Evolutionary conservation across 805 yeast genomes (phyloP).

Genomic region (Suhomyces sp.): DNA sequence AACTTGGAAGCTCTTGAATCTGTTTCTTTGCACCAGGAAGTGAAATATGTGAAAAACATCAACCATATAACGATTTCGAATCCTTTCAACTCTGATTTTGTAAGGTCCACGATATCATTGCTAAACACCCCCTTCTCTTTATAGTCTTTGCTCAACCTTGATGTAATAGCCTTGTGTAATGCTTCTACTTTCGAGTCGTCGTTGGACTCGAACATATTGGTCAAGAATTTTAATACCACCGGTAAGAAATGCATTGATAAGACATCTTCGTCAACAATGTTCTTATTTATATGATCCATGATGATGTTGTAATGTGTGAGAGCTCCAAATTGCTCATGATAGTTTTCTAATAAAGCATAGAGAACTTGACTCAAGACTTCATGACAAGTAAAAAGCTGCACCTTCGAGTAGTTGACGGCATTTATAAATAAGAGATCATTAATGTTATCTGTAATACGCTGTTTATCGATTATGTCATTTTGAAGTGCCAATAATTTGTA

Average conservation of each 20-base stretch:
- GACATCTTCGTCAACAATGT: conserved; percentile 58
- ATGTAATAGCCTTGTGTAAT: conserved; percentile 41
- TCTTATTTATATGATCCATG: conserved; percentile 41
- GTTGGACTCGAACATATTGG: conserved; percentile 41
- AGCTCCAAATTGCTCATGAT: conserved; percentile 27
- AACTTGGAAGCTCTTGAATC: conserved; percentile 39
- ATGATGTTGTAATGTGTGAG: conserved; percentile 36
- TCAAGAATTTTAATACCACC: conserved; percentile 46
- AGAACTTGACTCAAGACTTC: conserved; percentile 68
- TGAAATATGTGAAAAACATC: conserved; percentile 55
- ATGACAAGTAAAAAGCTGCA: conserved; percentile 62
- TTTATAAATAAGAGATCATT: conserved; percentile 38
- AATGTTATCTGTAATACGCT: conserved; percentile 51
- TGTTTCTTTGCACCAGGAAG: conserved; percentile 63
- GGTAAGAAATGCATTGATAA: conserved; percentile 67
- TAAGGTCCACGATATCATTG: conserved; percentile 27
- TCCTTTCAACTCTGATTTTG: conserved; percentile 30
- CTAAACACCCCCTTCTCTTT: conserved; percentile 11
- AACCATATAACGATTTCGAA: conserved; percentile 44
- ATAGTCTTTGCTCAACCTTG: conserved; percentile 25
- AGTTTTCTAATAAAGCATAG: conserved; percentile 46
- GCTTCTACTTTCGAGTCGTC: conserved; percentile 31
- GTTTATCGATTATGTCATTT: conserved; percentile 46
- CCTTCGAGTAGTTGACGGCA: conserved; percentile 55
- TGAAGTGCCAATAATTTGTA: conserved; percentile 56